Conservation (phyloP, 2,329 filamentous ascomycete species). For the Cladosporium sp. region DNA sequence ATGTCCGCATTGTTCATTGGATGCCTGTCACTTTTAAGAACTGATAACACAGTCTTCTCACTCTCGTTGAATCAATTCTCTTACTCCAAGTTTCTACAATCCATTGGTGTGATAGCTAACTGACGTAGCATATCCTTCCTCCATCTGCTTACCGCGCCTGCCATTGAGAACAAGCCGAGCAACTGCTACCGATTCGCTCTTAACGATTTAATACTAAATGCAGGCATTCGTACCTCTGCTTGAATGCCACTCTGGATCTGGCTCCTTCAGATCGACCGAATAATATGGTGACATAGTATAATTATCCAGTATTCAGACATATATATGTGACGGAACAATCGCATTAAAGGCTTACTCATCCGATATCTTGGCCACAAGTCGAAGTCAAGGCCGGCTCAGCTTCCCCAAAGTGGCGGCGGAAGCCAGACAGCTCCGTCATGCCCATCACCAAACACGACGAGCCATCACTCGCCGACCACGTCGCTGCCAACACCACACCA, state of each 20-base stretch:
- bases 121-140: neutral
- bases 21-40: too few relatives aligned
- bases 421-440: slow-evolving; percentile 9
- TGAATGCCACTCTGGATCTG: too few relatives aligned
- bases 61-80: neutral
- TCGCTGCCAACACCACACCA: neutral
- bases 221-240: too few relatives aligned
- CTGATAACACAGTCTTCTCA: neutral
- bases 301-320: neutral
- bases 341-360: neutral
- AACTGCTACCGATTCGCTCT: neutral
- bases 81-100: neutral
- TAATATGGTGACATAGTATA: too few relatives aligned
- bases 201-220: neutral
- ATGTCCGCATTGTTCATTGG: neutral
- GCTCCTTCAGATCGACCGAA: too few relatives aligned
- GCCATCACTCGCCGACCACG: neutral
- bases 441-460: neutral
- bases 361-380: slow-evolving; percentile 5
- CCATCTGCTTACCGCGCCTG: neutral
- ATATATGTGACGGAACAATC: neutral
- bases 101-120: neutral
- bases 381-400: neutral
- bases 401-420: slow-evolving; percentile 2
- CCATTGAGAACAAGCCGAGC: neutral